Conservation (phyloP, 1,139 yeast genomes). For the Yamadazyma taylorii region DNA sequence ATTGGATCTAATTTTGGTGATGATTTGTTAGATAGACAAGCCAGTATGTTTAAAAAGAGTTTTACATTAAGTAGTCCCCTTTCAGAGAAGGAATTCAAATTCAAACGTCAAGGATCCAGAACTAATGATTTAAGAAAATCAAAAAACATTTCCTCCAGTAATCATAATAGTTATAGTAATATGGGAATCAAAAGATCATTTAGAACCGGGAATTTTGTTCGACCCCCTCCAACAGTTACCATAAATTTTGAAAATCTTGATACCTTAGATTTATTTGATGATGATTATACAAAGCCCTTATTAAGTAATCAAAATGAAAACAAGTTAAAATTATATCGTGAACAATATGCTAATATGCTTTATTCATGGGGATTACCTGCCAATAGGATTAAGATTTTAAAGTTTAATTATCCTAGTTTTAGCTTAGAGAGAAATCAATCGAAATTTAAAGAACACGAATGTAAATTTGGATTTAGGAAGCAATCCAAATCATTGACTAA, state of each 20-base stretch:
- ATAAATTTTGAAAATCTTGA: slow-evolving; percentile 57
- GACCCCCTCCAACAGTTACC: slow-evolving; percentile 41
- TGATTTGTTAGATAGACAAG: slow-evolving; percentile 26
- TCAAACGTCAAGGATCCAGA: slow-evolving; percentile 1
- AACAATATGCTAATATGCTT: slow-evolving; percentile 77
- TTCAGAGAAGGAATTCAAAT: slow-evolving; percentile 4
- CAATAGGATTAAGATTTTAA: slow-evolving; percentile 72
- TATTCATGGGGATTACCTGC: slow-evolving; percentile 83
- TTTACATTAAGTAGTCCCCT: slow-evolving; percentile 5
- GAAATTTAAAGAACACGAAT: slow-evolving; percentile 35
- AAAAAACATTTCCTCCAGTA: slow-evolving; percentile 4
- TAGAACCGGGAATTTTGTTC: slow-evolving; percentile 16
- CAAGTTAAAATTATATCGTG: slow-evolving; percentile 54
- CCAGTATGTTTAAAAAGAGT: slow-evolving; percentile 9
- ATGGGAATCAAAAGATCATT: slow-evolving; percentile 6
- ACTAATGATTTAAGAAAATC: slow-evolving; percentile 4
- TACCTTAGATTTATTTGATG: slow-evolving; percentile 55
- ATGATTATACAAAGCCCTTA: slow-evolving; percentile 43
- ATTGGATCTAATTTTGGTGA: slow-evolving; percentile 32
- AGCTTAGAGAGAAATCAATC: slow-evolving; percentile 17
- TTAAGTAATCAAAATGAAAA: slow-evolving; percentile 48
- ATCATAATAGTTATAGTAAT: not conserved
- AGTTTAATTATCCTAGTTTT: slow-evolving; percentile 56
- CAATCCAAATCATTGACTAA: not conserved
- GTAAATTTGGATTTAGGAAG: slow-evolving; percentile 43